Evolutionary conservation across 805 yeast species (phyloP).

Genomic region (Pichia eremophila): DNA sequence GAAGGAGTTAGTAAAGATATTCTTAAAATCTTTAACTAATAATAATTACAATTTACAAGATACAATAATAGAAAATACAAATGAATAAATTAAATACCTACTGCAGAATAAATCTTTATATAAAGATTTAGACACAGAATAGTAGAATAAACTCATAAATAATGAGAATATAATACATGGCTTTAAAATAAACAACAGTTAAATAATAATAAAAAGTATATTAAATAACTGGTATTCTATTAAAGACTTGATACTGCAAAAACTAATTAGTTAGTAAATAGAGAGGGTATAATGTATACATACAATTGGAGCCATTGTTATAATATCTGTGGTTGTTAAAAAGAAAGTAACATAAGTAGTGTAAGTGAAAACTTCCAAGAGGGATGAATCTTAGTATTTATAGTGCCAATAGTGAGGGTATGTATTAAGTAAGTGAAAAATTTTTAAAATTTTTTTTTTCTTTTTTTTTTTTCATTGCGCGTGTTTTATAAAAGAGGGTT

Average conservation of each 20-base stretch:
- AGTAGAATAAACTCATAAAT: slow-evolving; percentile 9
- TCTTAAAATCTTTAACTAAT: neutral
- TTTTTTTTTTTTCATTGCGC: no score
- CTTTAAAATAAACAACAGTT: slow-evolving; percentile 17
- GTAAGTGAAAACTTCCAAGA: no score
- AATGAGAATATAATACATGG: slow-evolving; percentile 1
- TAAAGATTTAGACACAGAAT: slow-evolving; percentile 11
- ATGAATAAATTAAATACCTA: slow-evolving; percentile 5
- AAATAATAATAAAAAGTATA: neutral
- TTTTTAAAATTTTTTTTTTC: no score
- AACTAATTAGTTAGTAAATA: neutral
- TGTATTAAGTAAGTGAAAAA: neutral
- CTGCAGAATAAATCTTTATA: slow-evolving; percentile 1
- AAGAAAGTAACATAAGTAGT: no score
- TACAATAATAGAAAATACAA: neutral
- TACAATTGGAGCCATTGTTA: slow-evolving; percentile 30
- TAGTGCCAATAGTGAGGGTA: no score
- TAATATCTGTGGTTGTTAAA: neutral
- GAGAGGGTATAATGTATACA: slow-evolving; percentile 15
- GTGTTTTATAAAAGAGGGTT: no score
- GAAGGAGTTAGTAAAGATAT: slow-evolving; percentile 7
- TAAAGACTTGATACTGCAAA: slow-evolving; percentile 8
- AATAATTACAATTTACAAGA: slow-evolving; percentile 5
- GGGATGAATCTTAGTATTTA: no score
- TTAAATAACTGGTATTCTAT: slow-evolving; percentile 20